Conservation (phyloP, 805 yeast genomes). For the Candida broadrunensis region DNA sequence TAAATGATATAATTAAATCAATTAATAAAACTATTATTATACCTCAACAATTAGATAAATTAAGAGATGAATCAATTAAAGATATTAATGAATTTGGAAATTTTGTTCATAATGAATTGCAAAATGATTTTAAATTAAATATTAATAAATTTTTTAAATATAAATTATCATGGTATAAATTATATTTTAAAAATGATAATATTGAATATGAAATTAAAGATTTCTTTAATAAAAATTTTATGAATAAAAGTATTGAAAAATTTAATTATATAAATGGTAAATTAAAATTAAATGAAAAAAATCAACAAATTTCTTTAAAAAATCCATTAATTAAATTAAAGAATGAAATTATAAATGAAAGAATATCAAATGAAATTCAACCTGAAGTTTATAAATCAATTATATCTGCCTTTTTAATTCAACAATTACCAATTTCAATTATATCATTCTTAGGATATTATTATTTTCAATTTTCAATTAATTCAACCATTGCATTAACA, state of each 20-base stretch:
- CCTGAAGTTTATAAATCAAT: slow-evolving; percentile 31
- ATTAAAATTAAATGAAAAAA: slow-evolving; percentile 21
- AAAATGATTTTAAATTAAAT: slow-evolving; percentile 28
- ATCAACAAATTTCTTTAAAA: slow-evolving; percentile 7
- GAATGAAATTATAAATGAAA: slow-evolving; percentile 22
- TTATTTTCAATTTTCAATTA: slow-evolving; percentile 29
- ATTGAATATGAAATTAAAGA: slow-evolving; percentile 42
- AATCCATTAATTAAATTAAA: slow-evolving; percentile 33
- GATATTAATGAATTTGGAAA: slow-evolving; percentile 27
- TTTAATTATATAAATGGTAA: slow-evolving; percentile 38
- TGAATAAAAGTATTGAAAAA: slow-evolving; percentile 36
- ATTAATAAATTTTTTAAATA: slow-evolving; percentile 26
- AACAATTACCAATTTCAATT: slow-evolving; percentile 36
- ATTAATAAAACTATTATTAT: slow-evolving; percentile 9
- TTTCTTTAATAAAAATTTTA: slow-evolving; percentile 29
- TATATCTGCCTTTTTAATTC: slow-evolving; percentile 26
- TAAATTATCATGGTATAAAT: slow-evolving; percentile 38
- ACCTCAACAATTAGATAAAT: slow-evolving; percentile 16
- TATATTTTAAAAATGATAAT: slow-evolving; percentile 41
- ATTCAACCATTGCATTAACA: slow-evolving; percentile 31
- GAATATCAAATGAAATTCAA: slow-evolving; percentile 32
- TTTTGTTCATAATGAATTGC: slow-evolving; percentile 35
- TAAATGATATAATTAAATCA: slow-evolving; percentile 13
- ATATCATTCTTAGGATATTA: slow-evolving; percentile 28
- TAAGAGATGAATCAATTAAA: neutral